Conservation (phyloP, 2,329 filamentous ascomycete genomes). For the Cytospora piceicola region DNA sequence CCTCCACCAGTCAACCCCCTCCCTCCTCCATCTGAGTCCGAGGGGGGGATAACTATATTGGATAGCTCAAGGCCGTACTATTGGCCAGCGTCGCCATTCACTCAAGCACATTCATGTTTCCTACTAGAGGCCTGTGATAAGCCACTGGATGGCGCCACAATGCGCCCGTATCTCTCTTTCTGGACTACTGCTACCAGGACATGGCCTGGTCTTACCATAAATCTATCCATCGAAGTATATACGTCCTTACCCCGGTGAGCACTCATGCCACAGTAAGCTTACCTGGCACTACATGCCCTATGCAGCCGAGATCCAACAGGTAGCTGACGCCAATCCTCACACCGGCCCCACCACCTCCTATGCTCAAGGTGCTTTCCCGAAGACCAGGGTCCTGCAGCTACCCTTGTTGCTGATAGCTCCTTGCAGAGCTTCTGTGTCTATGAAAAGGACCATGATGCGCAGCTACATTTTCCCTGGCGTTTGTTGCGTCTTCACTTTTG, state of each 20-base stretch:
- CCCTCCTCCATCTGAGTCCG: not conserved
- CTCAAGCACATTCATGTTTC: not conserved
- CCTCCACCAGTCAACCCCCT: not conserved
- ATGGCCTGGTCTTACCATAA: not conserved
- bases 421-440: not conserved
- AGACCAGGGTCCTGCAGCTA: conserved; percentile 15
- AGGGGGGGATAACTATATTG: not conserved
- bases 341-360: not conserved
- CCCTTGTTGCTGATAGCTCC: conserved; percentile 12
- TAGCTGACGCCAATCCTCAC: not conserved
- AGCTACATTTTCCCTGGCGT: not conserved
- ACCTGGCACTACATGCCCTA: not conserved
- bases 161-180: not conserved
- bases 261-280: not conserved
- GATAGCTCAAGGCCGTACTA: not conserved
- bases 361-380: not conserved
- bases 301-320: conserved; percentile 10
- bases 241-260: not conserved
- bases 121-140: not conserved
- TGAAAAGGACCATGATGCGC: conserved; percentile 16
- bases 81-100: not conserved
- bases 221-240: too few species aligned
- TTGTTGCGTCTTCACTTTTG: conserved; percentile 1
- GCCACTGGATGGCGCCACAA: not conserved
- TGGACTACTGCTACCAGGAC: not conserved